Conservation (phyloP, 768 basidiomycete genomes). For the Auriculariales sp. region DNA sequence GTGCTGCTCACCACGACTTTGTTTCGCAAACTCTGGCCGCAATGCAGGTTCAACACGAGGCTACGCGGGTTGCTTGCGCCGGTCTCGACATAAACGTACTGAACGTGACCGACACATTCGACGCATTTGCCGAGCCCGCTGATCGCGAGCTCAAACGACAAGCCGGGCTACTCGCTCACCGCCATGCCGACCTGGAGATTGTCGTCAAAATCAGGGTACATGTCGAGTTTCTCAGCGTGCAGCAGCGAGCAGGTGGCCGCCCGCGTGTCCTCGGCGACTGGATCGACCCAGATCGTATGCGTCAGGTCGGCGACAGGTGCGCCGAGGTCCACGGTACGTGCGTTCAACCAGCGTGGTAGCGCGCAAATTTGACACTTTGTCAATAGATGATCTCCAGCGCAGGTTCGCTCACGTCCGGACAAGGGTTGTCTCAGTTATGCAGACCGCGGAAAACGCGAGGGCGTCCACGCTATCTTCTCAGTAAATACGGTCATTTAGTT, state of each 20-base stretch:
- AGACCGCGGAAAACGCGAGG: conserved; percentile 47
- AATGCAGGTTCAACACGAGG: conserved; percentile 51
- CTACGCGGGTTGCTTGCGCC: conserved; percentile 56
- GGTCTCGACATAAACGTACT: conserved; percentile 62
- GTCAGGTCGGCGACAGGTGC: conserved; percentile 62
- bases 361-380: background rate
- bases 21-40: conserved; percentile 36
- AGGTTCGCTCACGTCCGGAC: conserved; percentile 42
- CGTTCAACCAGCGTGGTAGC: too few species aligned
- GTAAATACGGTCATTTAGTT: conserved; percentile 19
- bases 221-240: conserved; percentile 60
- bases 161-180: conserved; percentile 39
- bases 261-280: conserved; percentile 66
- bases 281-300: conserved; percentile 67
- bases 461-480: conserved; percentile 28
- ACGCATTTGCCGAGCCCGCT: conserved; percentile 41
- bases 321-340: conserved; percentile 48
- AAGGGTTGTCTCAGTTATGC: conserved; percentile 35
- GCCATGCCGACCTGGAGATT: conserved; percentile 60
- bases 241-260: conserved; percentile 55
- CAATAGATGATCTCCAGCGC: conserved; percentile 39
- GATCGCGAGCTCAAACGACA: conserved; percentile 55
- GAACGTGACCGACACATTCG: conserved; percentile 54
- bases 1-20: conserved; percentile 50
- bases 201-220: conserved; percentile 55